Evolutionary conservation across 768 basidiomycete genomes (phyloP).

Genomic region (Thelephora aurantiotincta): DNA sequence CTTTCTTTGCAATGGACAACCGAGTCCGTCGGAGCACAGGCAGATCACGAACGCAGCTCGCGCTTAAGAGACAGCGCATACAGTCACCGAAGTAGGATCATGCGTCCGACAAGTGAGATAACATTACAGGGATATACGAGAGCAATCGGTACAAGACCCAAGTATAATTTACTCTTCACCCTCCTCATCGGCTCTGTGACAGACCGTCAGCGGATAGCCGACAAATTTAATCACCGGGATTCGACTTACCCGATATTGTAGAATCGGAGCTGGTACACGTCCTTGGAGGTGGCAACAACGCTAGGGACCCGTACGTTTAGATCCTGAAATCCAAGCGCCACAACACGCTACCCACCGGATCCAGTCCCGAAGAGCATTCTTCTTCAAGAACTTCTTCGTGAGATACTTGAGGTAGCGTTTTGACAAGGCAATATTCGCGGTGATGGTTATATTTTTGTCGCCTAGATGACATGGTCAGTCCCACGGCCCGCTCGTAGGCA

Average conservation of each 20-base stretch:
- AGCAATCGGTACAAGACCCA: neutral
- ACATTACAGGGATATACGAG: no score
- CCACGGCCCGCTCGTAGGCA: neutral
- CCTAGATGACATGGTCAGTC: slow-evolving; percentile 23
- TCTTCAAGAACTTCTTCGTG: slow-evolving; percentile 99
- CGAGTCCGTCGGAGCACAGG: no score
- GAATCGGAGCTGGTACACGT: slow-evolving; percentile 89
- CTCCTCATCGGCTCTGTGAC: slow-evolving; percentile 28
- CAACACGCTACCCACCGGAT: slow-evolving; percentile 48
- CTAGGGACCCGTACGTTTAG: slow-evolving; percentile 17
- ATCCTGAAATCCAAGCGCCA: slow-evolving; percentile 1
- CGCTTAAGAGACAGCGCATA: no score
- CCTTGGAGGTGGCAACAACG: slow-evolving; percentile 89
- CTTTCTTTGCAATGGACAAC: no score
- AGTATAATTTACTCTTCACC: slow-evolving; percentile 39
- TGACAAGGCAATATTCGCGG: slow-evolving; percentile 80
- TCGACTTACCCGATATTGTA: slow-evolving; percentile 75
- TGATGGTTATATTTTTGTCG: slow-evolving; percentile 72
- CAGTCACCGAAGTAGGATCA: no score
- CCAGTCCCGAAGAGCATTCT: slow-evolving; percentile 92
- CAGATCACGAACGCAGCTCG: no score
- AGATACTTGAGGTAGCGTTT: slow-evolving; percentile 98
- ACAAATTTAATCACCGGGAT: neutral
- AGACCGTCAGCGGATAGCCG: slow-evolving; percentile 4
- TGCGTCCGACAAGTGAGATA: no score